phyloP scores from a whole-genome alignment of 345 rosid species.

The Chamaenerion angustifolium region DNA sequence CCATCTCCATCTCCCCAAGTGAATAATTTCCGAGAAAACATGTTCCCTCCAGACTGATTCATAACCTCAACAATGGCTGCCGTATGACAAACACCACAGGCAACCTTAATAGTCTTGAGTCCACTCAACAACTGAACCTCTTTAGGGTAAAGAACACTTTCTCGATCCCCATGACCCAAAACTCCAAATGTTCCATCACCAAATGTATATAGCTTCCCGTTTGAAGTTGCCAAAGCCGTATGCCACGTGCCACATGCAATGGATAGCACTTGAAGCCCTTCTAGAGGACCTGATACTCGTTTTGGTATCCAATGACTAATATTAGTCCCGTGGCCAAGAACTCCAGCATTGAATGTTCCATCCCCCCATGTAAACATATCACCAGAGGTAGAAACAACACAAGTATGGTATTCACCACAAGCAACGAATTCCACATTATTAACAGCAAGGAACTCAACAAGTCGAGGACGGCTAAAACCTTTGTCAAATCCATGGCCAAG shows the following conservation, averaged over 20 bases:
- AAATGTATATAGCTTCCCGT: slow-evolving; percentile 78
- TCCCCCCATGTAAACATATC: slow-evolving; percentile 92
- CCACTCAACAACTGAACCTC: slow-evolving; percentile 64
- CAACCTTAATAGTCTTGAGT: slow-evolving; percentile 67
- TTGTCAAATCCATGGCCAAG: slow-evolving; percentile 78
- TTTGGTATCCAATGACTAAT: slow-evolving; percentile 91
- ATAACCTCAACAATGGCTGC: slow-evolving; percentile 87
- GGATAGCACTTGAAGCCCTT: slow-evolving; percentile 84
- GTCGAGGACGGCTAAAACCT: slow-evolving; percentile 55
- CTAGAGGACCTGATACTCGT: slow-evolving; percentile 67
- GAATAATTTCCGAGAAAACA: slow-evolving; percentile 60
- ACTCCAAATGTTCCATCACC: slow-evolving; percentile 89
- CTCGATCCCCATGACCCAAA: slow-evolving; percentile 84
- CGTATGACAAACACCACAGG: slow-evolving; percentile 95
- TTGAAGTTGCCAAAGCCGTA: slow-evolving; percentile 74
- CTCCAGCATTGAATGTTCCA: slow-evolving; percentile 65
- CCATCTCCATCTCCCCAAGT: slow-evolving; percentile 98
- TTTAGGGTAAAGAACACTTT: slow-evolving; percentile 55
- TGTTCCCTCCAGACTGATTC: slow-evolving; percentile 37
- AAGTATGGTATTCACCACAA: slow-evolving; percentile 77
- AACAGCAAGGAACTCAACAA: slow-evolving; percentile 71
- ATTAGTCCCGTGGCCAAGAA: slow-evolving; percentile 79
- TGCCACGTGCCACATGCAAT: slow-evolving; percentile 92
- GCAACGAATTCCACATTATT: slow-evolving; percentile 68
- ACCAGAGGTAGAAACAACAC: slow-evolving; percentile 69